These are phyloP conservation scores for Phytophthora chlamydospora DNA, from an alignment of 352 stramenopile species.

Conservation along the genomic window DNA sequence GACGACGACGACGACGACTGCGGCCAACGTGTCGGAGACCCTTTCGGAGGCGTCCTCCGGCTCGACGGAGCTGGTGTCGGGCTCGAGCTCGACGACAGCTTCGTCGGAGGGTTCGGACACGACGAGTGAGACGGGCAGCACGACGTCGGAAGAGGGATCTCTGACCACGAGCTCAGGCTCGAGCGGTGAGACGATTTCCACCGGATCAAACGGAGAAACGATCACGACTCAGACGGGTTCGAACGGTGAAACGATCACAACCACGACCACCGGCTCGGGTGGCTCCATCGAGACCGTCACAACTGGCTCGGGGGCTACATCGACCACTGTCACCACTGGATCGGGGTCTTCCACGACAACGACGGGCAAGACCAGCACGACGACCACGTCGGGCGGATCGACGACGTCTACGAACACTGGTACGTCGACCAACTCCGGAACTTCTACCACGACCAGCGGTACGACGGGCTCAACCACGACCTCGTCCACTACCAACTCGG, in stretches of 20 bases:
- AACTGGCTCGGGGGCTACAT: conserved; percentile 16
- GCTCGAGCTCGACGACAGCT: conserved; percentile 15
- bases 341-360: conserved; percentile 26
- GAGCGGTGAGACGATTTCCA: conserved; percentile 18
- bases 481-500: conserved; percentile 5
- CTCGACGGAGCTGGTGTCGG: background rate
- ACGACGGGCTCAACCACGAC: conserved; percentile 7
- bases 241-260: conserved; percentile 19
- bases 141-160: conserved; percentile 23
- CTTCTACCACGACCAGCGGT: conserved; percentile 11
- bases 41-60: conserved; percentile 25
- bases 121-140: conserved; percentile 12
- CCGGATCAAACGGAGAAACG: background rate
- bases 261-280: conserved; percentile 20
- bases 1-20: conserved; percentile 32
- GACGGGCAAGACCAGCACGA: conserved; percentile 10
- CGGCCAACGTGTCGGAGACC: conserved; percentile 33
- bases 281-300: conserved; percentile 17
- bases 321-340: conserved; percentile 23
- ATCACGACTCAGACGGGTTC: conserved; percentile 19
- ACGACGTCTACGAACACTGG: conserved; percentile 14
- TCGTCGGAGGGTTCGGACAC: conserved; percentile 16
- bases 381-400: conserved; percentile 14
- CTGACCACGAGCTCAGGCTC: conserved; percentile 19
- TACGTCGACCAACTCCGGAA: conserved; percentile 8